Evolutionary conservation across 768 basidiomycete species (phyloP), one percentile per base, ranked within the genome.

Genomic region (Boletus reticuloceps): DNA sequence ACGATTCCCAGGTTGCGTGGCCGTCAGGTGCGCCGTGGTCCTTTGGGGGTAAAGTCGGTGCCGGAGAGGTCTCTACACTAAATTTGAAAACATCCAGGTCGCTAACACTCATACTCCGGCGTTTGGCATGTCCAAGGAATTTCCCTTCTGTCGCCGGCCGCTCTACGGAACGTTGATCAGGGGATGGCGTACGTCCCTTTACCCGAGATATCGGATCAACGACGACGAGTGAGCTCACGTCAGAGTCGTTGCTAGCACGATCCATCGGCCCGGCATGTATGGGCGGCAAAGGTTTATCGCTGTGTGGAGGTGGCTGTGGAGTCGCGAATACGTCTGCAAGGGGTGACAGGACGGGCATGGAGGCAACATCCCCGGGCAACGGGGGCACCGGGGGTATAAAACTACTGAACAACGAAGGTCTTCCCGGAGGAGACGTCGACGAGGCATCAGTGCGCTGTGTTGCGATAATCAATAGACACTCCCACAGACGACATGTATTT

Each of bases 101-200:
- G 48, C 86, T 80, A 49, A 88, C 82, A 60, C 89, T 91, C 81
- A 85, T 82, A 65, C 88, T 90, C 55, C 89, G 75, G 60, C 86
- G 81, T 61, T 86, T 85, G 58, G 67, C 68, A 45, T 71, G 47
- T 61, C 69, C 64, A 32, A 69, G 53, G 31, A 64, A 53, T 60
- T 67, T 71, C 43, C 56, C 68, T 11, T 70, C 70, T 19, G 63
- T 55, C 17, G 60, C 50, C 6, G 59, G 44, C 38, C 66, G 69
- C 19, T 67, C 65, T 42, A 66, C 65, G 16, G 69, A 60, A 11
- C 65, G 63, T 41, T 66, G 65, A 27, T 70, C 62, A 29, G 76
- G 71, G 45, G 70, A 69, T 6, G 66, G 60, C 3, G 64, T 66
- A 51, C 71, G 61, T 32, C 69, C 56, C 56, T 73, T 75, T 32